Base-by-base conservation (phyloP, 257 asterid genomes). In the Cordia subcordata region DNA sequence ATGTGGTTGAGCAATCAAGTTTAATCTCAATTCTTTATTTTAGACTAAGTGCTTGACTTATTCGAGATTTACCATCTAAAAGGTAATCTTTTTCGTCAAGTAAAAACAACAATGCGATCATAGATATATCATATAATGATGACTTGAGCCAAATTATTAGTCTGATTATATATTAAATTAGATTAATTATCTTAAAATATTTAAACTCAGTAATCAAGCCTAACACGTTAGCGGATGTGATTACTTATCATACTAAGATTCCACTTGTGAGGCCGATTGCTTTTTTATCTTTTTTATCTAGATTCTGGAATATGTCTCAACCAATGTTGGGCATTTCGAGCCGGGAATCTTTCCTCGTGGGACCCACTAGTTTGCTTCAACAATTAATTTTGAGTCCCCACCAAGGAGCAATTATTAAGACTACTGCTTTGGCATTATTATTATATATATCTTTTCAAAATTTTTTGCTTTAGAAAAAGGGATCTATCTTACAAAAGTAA, bases 311-410 rank as follows among this genome's bases (percentile, higher is more conserved):
- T 67, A 54, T 78, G 53, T 66, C 50, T 60, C 53, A 46, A 11
- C 74, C 77, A 58, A 71, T 69, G 50, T n/a, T 6, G 11, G 15
- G 2, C 14, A 27, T 22, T 33, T 32, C 54, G 32, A 37, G n/a
- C 22, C 58, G 49, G 73, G 87, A 81, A 83, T 80, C 80, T 69
- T 71, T 18, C 32, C 37, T 33, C 33, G 79, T 66, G 74, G 81
- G 74, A 55, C 55, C 85, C 67, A 51, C 70, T 68, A 8, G 12
- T 37, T 22, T 52, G 72, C 22, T 55, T 57, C 32, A 37, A 42
- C 14, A 14, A 21, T 32, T 21, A 56, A 22, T 39, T 22, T 23
- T 33, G 16, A 44, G 32, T 46, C 6, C 13, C 32, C 47, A 42
- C 47, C 10, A 42, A 13, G 60, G 38, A 57, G 58, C 79, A 68